Evolutionary conservation across 2,329 filamentous ascomycete genomes (phyloP).

Genomic region (Stachybotrys chartarum): DNA sequence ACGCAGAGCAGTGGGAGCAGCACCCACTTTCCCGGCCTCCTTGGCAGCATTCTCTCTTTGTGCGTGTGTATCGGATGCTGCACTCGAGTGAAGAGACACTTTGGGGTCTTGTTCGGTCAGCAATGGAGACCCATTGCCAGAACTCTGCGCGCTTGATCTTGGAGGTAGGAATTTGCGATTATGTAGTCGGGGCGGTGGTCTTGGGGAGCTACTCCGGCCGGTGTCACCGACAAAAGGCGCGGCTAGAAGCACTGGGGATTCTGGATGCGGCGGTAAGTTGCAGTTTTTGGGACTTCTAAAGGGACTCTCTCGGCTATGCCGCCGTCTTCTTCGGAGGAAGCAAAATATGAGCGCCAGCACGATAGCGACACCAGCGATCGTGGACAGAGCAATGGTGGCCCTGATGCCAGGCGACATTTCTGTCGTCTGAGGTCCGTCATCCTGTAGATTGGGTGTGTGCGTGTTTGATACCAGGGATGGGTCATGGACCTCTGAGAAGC

Average conservation of each 20-base stretch:
- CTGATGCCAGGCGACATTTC: constrained; percentile 31
- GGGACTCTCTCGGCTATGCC: constrained; percentile 1
- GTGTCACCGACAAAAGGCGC: neutral
- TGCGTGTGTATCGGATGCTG: neutral
- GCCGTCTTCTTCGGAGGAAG: constrained; percentile 19
- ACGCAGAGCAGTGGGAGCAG: neutral
- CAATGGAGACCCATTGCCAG: neutral
- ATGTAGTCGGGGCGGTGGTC: constrained; percentile 37
- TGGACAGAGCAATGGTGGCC: constrained; percentile 36
- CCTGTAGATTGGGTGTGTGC: constrained; percentile 5
- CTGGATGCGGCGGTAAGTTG: neutral
- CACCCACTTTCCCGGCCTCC: neutral
- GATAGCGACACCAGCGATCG: constrained; percentile 28
- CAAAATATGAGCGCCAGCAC: constrained; percentile 29
- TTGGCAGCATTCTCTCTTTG: neutral
- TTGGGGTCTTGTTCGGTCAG: neutral
- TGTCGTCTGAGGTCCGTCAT: neutral
- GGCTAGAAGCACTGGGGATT: neutral
- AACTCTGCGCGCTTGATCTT: neutral
- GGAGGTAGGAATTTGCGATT: constrained; percentile 36
- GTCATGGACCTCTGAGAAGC: constrained; percentile 7
- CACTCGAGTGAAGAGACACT: neutral
- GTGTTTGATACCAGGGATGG: constrained; percentile 10
- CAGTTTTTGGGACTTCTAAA: neutral
- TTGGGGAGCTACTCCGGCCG: neutral